A percentile compares a stretch with the other conserved stretches of the same genome.
phyloP scores from a whole-genome alignment of 208 protist species.

The Crithidia brevicula region DNA sequence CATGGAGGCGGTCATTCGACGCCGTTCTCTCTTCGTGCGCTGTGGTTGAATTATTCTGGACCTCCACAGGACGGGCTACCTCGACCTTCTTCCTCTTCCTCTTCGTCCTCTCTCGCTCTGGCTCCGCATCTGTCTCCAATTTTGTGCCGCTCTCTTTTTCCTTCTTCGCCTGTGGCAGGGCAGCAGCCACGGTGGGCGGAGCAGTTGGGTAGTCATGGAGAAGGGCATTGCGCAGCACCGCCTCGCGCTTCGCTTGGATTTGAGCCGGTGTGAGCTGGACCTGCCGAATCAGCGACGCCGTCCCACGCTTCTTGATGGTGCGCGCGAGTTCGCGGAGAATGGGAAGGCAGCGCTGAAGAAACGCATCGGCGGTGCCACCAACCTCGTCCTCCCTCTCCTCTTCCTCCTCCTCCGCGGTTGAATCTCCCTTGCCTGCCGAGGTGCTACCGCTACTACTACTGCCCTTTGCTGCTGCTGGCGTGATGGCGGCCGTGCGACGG shows the following conservation, averaged over 20 bases:
- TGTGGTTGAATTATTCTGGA: neutral
- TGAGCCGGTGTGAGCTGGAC: constrained; percentile 50
- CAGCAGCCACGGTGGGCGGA: too few species aligned
- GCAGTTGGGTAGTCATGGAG: constrained; percentile 17
- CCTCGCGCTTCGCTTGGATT: constrained; percentile 71
- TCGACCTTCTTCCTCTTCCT: neutral
- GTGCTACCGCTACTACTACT: too few species aligned
- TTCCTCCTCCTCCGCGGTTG: neutral
- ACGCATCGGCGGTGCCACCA: neutral
- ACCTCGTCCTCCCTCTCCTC: neutral
- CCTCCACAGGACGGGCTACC: neutral
- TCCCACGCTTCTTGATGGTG: constrained; percentile 45
- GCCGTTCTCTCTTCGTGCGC: constrained; percentile 4
- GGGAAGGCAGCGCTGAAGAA: constrained; percentile 39
- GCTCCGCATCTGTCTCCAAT: too few species aligned
- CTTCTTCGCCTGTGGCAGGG: too few species aligned
- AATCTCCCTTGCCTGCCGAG: too few species aligned
- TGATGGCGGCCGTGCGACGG: too few species aligned
- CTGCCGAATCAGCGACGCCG: constrained; percentile 47
- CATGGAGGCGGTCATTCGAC: too few species aligned
- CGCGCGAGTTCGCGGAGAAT: constrained; percentile 57
- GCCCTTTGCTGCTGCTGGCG: neutral
- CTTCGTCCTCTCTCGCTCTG: neutral
- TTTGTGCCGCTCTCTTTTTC: too few species aligned
- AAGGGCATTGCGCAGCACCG: constrained; percentile 53